Conservation (phyloP, 2,329 filamentous ascomycete species). For the Myotisia sp. region DNA sequence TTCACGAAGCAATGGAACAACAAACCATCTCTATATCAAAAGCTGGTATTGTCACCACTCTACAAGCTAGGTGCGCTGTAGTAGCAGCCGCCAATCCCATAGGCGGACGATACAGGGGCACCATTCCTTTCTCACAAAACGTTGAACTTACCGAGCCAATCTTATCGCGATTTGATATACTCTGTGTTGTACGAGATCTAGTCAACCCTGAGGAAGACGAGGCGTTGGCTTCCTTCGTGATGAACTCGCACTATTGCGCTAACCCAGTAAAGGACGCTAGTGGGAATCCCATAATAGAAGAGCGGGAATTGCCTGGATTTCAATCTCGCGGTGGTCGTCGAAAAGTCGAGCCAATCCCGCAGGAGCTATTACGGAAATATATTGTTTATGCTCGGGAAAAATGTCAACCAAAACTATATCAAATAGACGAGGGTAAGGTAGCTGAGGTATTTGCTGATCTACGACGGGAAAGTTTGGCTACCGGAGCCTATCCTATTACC, state of each 20-base stretch:
- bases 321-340: slow-evolving; percentile 22
- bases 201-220: slow-evolving; percentile 89
- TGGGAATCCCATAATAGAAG: slow-evolving; percentile 34
- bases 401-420: slow-evolving; percentile 81
- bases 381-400: slow-evolving; percentile 88
- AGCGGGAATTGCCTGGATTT: slow-evolving; percentile 29
- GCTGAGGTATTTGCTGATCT: slow-evolving; percentile 90
- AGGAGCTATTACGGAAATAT: slow-evolving; percentile 86
- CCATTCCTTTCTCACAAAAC: slow-evolving; percentile 88
- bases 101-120: slow-evolving; percentile 90
- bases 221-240: slow-evolving; percentile 83
- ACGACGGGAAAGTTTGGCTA: slow-evolving; percentile 80
- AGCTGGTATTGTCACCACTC: slow-evolving; percentile 90
- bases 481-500: slow-evolving; percentile 93
- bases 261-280: slow-evolving; percentile 49
- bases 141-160: slow-evolving; percentile 96
- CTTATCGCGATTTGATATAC: slow-evolving; percentile 90
- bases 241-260: slow-evolving; percentile 82
- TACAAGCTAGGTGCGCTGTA: slow-evolving; percentile 90
- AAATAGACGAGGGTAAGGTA: slow-evolving; percentile 96
- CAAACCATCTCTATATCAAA: slow-evolving; percentile 99
- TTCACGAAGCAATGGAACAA: slow-evolving; percentile 99
- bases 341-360: slow-evolving; percentile 60
- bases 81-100: slow-evolving; percentile 95
- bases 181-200: slow-evolving; percentile 89